These are phyloP conservation scores for Hibiscus syriacus DNA, from an alignment of 345 rosid genomes.

Conservation along the genomic window DNA sequence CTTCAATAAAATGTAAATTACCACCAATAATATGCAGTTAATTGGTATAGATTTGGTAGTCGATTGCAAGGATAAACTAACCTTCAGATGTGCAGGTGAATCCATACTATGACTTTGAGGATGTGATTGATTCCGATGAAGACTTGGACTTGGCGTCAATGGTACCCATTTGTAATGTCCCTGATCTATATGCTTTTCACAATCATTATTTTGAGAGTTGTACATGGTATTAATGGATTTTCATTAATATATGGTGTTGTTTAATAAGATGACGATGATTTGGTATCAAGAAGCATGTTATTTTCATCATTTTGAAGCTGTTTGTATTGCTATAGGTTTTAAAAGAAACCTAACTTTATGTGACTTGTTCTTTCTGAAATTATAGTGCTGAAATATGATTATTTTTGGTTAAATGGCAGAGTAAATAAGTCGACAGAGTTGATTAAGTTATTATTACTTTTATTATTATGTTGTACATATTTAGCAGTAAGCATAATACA, in stretches of 20 bases:
- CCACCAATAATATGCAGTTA: background rate
- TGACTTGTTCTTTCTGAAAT: background rate
- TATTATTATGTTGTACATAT: no score
- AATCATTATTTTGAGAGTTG: background rate
- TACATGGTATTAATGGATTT: background rate
- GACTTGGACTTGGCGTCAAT: constrained; percentile 77
- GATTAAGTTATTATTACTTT: no score
- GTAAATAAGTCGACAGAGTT: no score
- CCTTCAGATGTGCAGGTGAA: constrained; percentile 46
- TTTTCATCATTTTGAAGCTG: background rate
- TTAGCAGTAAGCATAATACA: no score
- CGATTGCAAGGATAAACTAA: background rate
- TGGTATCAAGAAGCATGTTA: background rate
- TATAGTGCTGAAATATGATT: no score
- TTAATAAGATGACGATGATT: background rate
- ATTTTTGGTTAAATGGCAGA: no score
- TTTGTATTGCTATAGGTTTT: background rate
- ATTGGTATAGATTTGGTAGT: background rate
- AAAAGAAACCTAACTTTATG: background rate
- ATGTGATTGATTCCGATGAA: constrained; percentile 90
- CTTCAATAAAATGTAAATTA: background rate
- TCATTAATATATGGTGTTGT: background rate
- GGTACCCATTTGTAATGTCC: constrained; percentile 34
- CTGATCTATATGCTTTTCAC: background rate
- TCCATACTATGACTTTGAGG: constrained; percentile 70